phyloP scores from a whole-genome alignment of 148 eudicot species.

The Amaranthus cruentus region DNA sequence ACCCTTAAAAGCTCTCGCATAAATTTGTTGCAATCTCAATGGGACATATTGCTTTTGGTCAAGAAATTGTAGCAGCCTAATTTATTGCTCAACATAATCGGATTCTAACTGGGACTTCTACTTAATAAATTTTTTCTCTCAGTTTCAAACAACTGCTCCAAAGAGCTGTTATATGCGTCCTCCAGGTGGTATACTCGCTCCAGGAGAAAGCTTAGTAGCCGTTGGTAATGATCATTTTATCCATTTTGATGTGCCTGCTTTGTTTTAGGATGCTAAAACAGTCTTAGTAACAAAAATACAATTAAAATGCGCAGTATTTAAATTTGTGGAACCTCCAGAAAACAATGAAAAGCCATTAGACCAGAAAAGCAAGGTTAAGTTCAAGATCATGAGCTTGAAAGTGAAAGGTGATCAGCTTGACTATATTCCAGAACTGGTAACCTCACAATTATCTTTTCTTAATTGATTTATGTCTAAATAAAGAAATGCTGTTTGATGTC shows the following conservation, averaged over 20 bases:
- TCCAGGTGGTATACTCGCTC: conserved; percentile 54
- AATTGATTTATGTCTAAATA: not conserved
- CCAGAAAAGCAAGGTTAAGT: conserved; percentile 47
- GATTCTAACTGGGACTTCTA: no score
- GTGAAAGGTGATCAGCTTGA: conserved; percentile 39
- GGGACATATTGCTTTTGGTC: not conserved
- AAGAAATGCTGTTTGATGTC: not conserved
- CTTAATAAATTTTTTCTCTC: not conserved
- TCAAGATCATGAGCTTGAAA: conserved; percentile 58
- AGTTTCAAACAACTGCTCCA: conserved; percentile 65
- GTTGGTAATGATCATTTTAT: conserved; percentile 32
- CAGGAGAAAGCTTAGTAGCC: conserved; percentile 46
- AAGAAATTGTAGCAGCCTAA: not conserved
- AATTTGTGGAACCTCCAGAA: conserved; percentile 56
- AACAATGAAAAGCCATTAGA: conserved; percentile 33
- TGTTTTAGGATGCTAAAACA: not conserved
- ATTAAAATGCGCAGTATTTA: conserved; percentile 37
- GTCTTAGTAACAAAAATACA: not conserved
- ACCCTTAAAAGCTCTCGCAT: no score
- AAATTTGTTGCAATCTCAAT: no score
- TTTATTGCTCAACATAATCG: not conserved
- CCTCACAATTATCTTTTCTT: conserved; percentile 4
- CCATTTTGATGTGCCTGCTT: not conserved
- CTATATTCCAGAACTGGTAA: conserved; percentile 52
- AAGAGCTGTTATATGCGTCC: conserved; percentile 62